Evolutionary conservation across 768 basidiomycete genomes (phyloP).

Genomic region (Podaxis sp.): DNA sequence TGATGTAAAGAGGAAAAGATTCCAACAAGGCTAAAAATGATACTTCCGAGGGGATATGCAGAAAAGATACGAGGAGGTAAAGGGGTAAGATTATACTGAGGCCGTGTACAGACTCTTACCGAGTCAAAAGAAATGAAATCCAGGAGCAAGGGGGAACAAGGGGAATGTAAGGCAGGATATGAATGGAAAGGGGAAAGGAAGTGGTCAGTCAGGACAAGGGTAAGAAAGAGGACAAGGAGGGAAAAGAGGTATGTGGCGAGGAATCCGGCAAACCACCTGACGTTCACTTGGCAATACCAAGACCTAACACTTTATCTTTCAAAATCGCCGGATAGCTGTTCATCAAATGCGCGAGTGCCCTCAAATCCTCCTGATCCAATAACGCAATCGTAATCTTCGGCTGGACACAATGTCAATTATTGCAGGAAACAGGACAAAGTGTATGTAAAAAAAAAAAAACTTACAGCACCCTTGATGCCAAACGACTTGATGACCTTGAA

Average conservation of each 20-base stretch:
- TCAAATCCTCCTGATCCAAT: slow-evolving; percentile 82
- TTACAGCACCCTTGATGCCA: slow-evolving; percentile 77
- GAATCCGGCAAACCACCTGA: background rate
- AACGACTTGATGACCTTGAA: slow-evolving; percentile 70
- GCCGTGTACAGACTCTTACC: background rate
- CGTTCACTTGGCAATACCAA: slow-evolving; percentile 29
- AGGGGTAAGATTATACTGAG: background rate
- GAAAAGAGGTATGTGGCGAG: background rate
- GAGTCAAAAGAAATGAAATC: no score
- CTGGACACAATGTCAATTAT: slow-evolving; percentile 29
- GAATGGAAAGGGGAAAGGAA: no score
- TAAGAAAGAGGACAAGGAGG: background rate
- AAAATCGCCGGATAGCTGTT: slow-evolving; percentile 81
- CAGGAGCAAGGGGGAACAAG: no score
- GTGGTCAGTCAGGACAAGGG: background rate
- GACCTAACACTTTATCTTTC: slow-evolving; percentile 66
- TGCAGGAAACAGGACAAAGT: background rate
- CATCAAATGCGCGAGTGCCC: slow-evolving; percentile 81
- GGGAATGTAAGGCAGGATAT: no score
- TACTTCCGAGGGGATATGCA: background rate
- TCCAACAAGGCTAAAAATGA: background rate
- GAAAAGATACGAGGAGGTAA: background rate
- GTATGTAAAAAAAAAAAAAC: slow-evolving; percentile 25
- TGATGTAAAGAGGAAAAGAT: background rate
- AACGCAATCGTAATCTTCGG: slow-evolving; percentile 84